These are phyloP conservation scores for Colletotrichum sp. DNA, from an alignment of 2,329 filamentous ascomycete species.

Conservation along the genomic window DNA sequence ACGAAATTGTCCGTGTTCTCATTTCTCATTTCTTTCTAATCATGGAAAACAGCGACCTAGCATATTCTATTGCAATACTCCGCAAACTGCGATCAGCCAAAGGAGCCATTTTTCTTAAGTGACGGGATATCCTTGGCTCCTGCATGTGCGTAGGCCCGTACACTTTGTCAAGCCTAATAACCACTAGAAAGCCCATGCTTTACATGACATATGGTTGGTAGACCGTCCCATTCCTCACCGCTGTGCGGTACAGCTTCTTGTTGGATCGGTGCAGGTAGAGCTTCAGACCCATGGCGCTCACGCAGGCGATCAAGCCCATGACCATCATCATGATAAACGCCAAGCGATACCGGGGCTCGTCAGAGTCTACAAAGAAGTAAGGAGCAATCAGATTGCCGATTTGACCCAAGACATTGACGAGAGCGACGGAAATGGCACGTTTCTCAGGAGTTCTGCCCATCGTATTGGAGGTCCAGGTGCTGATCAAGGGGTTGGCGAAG, in stretches of 20 bases:
- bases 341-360: constrained; percentile 26
- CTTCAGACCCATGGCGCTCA: constrained; percentile 19
- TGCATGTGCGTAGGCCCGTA: background rate
- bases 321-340: constrained; percentile 28
- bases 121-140: background rate
- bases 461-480: constrained; percentile 23
- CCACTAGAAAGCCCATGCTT: background rate
- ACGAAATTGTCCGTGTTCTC: background rate
- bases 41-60: background rate
- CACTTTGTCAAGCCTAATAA: background rate
- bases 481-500: constrained; percentile 22
- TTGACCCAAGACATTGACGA: constrained; percentile 18
- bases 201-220: constrained; percentile 24
- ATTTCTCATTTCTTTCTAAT: background rate
- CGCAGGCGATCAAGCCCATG: constrained; percentile 4
- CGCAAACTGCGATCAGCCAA: background rate
- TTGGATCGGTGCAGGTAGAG: constrained; percentile 21
- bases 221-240: constrained; percentile 14
- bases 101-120: background rate
- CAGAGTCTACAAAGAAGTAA: constrained; percentile 28
- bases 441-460: constrained; percentile 29
- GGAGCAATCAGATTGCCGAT: constrained; percentile 29
- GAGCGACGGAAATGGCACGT: constrained; percentile 26
- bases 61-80: background rate
- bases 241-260: constrained; percentile 21